Base-by-base conservation (phyloP, 208 protist species). In the Leishmania amazonensis region DNA sequence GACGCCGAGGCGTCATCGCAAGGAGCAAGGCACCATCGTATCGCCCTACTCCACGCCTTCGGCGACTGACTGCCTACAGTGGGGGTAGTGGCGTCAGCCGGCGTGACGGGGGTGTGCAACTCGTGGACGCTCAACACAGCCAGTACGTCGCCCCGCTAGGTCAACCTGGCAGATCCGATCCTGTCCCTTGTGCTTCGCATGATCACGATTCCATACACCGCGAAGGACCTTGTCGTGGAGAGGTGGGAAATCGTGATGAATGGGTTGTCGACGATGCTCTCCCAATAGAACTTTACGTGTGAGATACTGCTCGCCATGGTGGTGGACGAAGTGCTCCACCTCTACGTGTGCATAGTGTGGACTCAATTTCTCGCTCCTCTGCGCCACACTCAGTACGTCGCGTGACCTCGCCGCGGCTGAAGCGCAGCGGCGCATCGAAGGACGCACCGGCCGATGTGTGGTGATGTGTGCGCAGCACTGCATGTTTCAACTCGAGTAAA, bases 31-130 rank as follows among this genome's bases (percentile, higher is more conserved):
- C 77, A 81, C 62, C 77, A 79, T 47, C 64, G 81, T 28, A 71
- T 60, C 13, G 72, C 81, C 40, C 77, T 85, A 2, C 81, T 85
- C 0, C 81, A 85, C 62, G 77, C 81, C 68, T 85, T 85, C 24
- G 76, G 76, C 38, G 57, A 84, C 70, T 72, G 76, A 45, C 81
- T 81, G 76, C 81, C 76, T 35, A 76, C 76, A 1, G 47, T 84
- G 38, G 81, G 76, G 28, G 70, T 81, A 24, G 70, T 81, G 31
- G 68, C 73, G 8, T 68, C 76, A 3, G 76, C 76, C 24, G 81
- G 76, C 11, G 53, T 84, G 53, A 80, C 60, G 68, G 80, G 76
- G 70, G 81, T 58, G 1, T 54, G 81, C 45, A 77, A 77, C 35
- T 73, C 40, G 47, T 84, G 76, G 76, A 70, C 64, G 76, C 47